A percentile compares a stretch with the other conserved stretches of the same genome.
Conservation (phyloP, 768 basidiomycete genomes). For the Boletus sp. region DNA sequence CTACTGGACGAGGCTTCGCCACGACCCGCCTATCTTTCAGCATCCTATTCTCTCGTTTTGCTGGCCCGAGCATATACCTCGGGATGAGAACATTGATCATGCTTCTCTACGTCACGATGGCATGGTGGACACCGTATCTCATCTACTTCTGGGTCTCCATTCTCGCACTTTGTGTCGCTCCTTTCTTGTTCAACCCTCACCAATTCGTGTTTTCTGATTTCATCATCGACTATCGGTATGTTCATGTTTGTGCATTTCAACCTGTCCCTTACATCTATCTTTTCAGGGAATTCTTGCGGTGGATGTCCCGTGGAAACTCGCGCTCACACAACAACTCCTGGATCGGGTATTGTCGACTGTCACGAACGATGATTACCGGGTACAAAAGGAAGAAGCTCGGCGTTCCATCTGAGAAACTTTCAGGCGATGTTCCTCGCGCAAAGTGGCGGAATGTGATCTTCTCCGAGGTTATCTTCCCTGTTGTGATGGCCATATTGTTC, state of each 20-base stretch:
- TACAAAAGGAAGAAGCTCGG: constrained; percentile 99
- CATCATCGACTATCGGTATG: constrained; percentile 89
- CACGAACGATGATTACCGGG: constrained; percentile 98
- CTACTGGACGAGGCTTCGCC: constrained; percentile 98
- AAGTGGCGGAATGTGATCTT: constrained; percentile 88
- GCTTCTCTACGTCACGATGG: constrained; percentile 90
- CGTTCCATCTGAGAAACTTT: constrained; percentile 95
- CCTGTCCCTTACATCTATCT: background rate
- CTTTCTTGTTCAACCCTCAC: constrained; percentile 99
- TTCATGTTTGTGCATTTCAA: background rate
- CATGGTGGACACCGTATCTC: constrained; percentile 88
- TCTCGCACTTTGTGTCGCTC: constrained; percentile 86
- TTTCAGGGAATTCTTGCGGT: constrained; percentile 89
- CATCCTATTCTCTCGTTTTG: constrained; percentile 96
- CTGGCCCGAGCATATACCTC: constrained; percentile 96
- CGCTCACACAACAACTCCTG: constrained; percentile 96
- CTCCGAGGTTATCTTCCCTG: constrained; percentile 84
- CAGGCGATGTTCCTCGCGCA: constrained; percentile 92
- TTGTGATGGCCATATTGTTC: constrained; percentile 83
- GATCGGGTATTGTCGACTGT: constrained; percentile 98
- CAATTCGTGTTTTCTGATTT: constrained; percentile 98
- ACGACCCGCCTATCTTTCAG: constrained; percentile 93
- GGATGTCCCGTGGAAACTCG: constrained; percentile 99
- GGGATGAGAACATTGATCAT: constrained; percentile 92
- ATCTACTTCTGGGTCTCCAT: constrained; percentile 99